A percentile compares a stretch with the other conserved stretches of the same genome.
Evolutionary conservation across 2,329 filamentous ascomycete genomes (phyloP).

Genomic region (Fusarium bactridioides): DNA sequence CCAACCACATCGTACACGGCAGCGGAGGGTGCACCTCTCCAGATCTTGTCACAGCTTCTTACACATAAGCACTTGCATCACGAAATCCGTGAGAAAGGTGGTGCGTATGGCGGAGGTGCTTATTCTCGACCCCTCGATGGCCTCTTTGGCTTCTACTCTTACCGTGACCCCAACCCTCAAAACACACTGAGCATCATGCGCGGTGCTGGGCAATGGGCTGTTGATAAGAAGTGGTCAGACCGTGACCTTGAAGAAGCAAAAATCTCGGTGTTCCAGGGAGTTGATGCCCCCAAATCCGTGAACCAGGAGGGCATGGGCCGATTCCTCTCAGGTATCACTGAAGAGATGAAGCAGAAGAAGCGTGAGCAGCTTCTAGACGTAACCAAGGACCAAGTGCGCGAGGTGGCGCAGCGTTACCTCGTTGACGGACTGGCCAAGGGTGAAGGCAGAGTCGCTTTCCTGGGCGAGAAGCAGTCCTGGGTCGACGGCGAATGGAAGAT

Average conservation of each 20-base stretch:
- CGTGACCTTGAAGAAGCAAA: slow-evolving; percentile 96
- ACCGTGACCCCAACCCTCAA: slow-evolving; percentile 92
- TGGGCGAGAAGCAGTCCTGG: slow-evolving; percentile 87
- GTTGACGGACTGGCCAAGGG: slow-evolving; percentile 70
- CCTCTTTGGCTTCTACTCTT: slow-evolving; percentile 93
- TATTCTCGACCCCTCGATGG: slow-evolving; percentile 82
- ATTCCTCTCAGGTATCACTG: slow-evolving; percentile 85
- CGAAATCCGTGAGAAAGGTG: slow-evolving; percentile 97
- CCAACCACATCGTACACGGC: slow-evolving; percentile 86
- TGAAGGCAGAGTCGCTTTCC: slow-evolving; percentile 72
- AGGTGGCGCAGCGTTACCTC: slow-evolving; percentile 83
- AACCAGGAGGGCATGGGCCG: slow-evolving; percentile 86
- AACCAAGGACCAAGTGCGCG: slow-evolving; percentile 77
- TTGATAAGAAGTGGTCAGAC: slow-evolving; percentile 80
- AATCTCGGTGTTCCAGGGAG: slow-evolving; percentile 88
- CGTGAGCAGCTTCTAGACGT: slow-evolving; percentile 89
- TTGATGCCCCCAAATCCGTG: slow-evolving; percentile 89
- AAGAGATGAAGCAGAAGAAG: slow-evolving; percentile 87
- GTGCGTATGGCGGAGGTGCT: slow-evolving; percentile 92
- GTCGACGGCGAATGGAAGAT: slow-evolving; percentile 77
- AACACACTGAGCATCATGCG: slow-evolving; percentile 88
- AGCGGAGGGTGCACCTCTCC: slow-evolving; percentile 77
- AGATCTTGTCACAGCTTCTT: slow-evolving; percentile 88
- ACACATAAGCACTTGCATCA: slow-evolving; percentile 97
- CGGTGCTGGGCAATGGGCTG: slow-evolving; percentile 82